These are phyloP conservation scores for Phytophthora parvispora DNA, from an alignment of 352 stramenopile genomes.

Conservation along the genomic window DNA sequence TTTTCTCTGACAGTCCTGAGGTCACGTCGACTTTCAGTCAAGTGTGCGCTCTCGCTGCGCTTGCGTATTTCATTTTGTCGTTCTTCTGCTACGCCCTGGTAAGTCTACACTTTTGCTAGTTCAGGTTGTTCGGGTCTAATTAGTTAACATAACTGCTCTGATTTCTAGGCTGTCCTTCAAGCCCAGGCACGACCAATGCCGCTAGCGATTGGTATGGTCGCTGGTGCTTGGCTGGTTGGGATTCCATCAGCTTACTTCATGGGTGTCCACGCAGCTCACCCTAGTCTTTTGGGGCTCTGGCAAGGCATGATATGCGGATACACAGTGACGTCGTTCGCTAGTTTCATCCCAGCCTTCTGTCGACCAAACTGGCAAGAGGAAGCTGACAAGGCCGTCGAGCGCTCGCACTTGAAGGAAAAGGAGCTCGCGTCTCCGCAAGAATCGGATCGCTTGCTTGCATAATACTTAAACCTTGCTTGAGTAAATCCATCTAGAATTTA, in stretches of 20 bases:
- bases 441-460: slow-evolving; percentile 35
- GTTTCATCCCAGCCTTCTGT: slow-evolving; percentile 65
- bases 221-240: slow-evolving; percentile 78
- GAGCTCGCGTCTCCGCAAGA: slow-evolving; percentile 26
- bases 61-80: slow-evolving; percentile 75
- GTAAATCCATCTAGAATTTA: no score
- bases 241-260: slow-evolving; percentile 81
- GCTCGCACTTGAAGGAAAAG: slow-evolving; percentile 50
- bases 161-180: slow-evolving; percentile 64
- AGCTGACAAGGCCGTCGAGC: slow-evolving; percentile 54
- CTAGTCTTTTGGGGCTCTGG: slow-evolving; percentile 79
- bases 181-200: slow-evolving; percentile 66
- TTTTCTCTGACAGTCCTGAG: slow-evolving; percentile 75
- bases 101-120: slow-evolving; percentile 17
- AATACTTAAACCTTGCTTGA: no score
- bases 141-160: not conserved
- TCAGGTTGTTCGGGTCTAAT: not conserved
- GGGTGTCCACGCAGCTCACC: slow-evolving; percentile 36
- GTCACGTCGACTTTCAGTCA: slow-evolving; percentile 69
- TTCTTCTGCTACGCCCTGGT: slow-evolving; percentile 89
- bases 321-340: slow-evolving; percentile 68
- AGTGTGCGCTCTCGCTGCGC: slow-evolving; percentile 60
- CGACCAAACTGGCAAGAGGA: slow-evolving; percentile 71
- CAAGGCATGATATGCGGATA: slow-evolving; percentile 73
- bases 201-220: slow-evolving; percentile 62